These are phyloP conservation scores for Pascua sp. DNA, from an alignment of 1,284 basidiomycete genomes.

Conservation along the genomic window DNA sequence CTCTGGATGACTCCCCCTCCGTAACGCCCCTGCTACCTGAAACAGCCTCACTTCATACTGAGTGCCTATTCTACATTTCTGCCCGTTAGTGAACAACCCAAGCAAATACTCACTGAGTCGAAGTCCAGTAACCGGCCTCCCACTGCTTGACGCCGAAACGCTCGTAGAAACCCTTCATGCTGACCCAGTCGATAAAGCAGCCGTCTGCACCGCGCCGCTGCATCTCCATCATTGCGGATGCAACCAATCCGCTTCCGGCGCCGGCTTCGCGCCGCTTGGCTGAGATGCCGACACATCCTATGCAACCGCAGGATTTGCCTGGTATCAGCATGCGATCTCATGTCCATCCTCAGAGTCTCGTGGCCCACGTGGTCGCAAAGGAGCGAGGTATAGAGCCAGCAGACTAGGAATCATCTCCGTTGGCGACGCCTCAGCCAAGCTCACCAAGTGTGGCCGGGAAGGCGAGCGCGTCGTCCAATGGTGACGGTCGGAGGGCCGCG, in stretches of 20 bases:
- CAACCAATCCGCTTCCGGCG: constrained; percentile 21
- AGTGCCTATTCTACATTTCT: too few relatives aligned
- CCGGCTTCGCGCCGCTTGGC: constrained; percentile 10
- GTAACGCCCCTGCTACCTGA: too few relatives aligned
- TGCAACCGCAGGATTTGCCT: constrained; percentile 18
- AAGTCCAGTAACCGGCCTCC: constrained; percentile 17
- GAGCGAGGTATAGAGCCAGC: too few relatives aligned
- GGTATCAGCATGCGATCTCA: background rate
- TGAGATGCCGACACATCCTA: constrained; percentile 24
- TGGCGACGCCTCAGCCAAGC: background rate
- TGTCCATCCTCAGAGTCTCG: too few relatives aligned
- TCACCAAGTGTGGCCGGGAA: constrained; percentile 22
- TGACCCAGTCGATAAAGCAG: constrained; percentile 30
- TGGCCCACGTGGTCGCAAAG: too few relatives aligned
- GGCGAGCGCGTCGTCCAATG: constrained; percentile 10
- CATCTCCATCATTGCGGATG: constrained; percentile 17
- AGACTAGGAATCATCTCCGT: background rate
- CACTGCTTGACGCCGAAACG: constrained; percentile 19
- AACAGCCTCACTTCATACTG: too few relatives aligned
- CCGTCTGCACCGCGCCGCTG: constrained; percentile 22
- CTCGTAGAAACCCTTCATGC: constrained; percentile 25
- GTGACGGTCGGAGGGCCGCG: constrained; percentile 10
- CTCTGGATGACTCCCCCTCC: too few relatives aligned
- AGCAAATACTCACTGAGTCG: background rate
- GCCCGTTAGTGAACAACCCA: background rate